A percentile compares a stretch with the other conserved stretches of the same genome.
phyloP scores from a whole-genome alignment of 116 monocot genomes.

The Dioscorea cayenensis region DNA sequence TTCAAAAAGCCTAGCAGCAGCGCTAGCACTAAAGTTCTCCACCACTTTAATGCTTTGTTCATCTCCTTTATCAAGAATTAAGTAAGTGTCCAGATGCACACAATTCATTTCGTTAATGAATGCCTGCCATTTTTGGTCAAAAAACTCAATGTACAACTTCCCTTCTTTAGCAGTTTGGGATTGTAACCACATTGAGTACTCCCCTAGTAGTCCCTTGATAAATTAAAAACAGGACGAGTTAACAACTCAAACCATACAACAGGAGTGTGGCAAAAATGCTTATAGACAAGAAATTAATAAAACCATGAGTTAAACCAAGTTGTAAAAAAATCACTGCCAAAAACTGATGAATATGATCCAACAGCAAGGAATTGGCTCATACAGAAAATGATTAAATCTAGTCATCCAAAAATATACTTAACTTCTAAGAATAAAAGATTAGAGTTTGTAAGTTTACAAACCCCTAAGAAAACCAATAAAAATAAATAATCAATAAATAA shows the following conservation, averaged over 20 bases:
- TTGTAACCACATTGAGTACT: conserved; percentile 75
- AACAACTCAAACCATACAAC: background rate
- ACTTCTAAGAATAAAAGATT: no score
- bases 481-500: no score
- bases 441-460: no score
- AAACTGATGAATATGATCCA: background rate
- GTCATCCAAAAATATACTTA: no score
- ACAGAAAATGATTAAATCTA: no score
- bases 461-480: no score
- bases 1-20: conserved; percentile 81
- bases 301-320: background rate
- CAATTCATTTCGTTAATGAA: conserved; percentile 8
- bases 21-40: conserved; percentile 61
- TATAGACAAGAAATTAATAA: background rate
- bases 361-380: background rate
- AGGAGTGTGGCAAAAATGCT: background rate
- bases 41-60: conserved; percentile 45
- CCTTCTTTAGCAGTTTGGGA: conserved; percentile 48
- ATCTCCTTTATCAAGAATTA: conserved; percentile 21
- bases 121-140: conserved; percentile 37
- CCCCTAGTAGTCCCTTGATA: conserved; percentile 58
- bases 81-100: conserved; percentile 16
- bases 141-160: conserved; percentile 31
- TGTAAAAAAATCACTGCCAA: background rate
- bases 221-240: background rate